These are phyloP conservation scores for Coniochaeta sp. DNA, from an alignment of 2,329 filamentous ascomycete species.

Conservation along the genomic window DNA sequence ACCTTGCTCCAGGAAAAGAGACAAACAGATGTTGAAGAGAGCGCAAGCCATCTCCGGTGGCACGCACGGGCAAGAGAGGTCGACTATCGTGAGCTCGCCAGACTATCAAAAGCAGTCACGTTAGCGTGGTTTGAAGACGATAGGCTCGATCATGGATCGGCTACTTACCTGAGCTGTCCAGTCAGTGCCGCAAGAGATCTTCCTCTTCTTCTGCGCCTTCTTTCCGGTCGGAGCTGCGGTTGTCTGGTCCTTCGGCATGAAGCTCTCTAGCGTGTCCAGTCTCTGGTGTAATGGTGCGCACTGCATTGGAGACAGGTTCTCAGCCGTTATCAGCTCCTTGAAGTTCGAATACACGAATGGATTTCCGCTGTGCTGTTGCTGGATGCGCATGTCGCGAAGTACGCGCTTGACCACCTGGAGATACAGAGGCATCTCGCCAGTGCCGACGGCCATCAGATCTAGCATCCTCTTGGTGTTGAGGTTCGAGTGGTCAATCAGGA, in stretches of 20 bases:
- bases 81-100: constrained; percentile 31
- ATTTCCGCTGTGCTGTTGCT: constrained; percentile 27
- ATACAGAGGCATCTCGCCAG: constrained; percentile 44
- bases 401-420: constrained; percentile 48
- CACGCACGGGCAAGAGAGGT: constrained; percentile 67
- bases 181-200: constrained; percentile 15
- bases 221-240: neutral
- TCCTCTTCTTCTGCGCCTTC: neutral
- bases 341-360: constrained; percentile 46
- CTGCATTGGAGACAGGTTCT: constrained; percentile 42
- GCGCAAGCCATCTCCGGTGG: constrained; percentile 60
- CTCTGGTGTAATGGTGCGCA: constrained; percentile 48
- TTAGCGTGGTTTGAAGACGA: neutral
- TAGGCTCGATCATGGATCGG: too few species aligned
- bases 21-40: constrained; percentile 66
- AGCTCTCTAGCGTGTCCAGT: constrained; percentile 56
- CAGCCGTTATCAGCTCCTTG: constrained; percentile 23
- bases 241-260: constrained; percentile 35
- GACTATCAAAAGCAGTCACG: neutral
- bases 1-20: constrained; percentile 54
- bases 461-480: constrained; percentile 53
- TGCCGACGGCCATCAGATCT: constrained; percentile 49
- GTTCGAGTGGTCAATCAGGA: constrained; percentile 42
- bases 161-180: constrained; percentile 20
- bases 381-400: constrained; percentile 46